Conservation (phyloP, 148 eudicot species). For the Selenicereus undatus region DNA sequence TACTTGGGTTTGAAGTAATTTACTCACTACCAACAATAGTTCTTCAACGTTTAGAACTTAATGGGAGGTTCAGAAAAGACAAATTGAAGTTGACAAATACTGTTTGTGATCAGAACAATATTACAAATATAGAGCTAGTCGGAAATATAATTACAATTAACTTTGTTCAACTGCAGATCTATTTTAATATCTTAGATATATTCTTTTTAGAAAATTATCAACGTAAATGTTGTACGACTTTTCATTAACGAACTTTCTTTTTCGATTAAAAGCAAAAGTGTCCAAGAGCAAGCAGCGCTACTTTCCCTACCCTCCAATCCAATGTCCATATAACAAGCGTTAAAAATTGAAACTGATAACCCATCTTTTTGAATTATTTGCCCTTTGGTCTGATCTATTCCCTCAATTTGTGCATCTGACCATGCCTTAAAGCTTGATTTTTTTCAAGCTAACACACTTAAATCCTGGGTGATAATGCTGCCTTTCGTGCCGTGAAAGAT, state of each 20-base stretch:
- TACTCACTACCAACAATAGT: neutral
- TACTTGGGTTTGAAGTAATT: neutral
- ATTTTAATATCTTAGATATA: no score
- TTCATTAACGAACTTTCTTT: no score
- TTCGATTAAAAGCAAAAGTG: neutral
- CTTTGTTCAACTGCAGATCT: no score
- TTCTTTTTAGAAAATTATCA: no score
- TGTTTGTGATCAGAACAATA: no score
- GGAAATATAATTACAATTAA: no score
- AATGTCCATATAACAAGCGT: neutral
- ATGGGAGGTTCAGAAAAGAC: no score
- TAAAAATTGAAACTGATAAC: constrained; percentile 1
- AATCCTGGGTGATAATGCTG: neutral
- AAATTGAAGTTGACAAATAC: no score
- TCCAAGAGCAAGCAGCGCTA: neutral
- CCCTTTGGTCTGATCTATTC: neutral
- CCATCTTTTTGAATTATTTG: constrained; percentile 12
- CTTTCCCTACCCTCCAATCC: neutral
- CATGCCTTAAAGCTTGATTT: constrained; percentile 17
- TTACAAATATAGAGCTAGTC: no score
- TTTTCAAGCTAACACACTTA: neutral
- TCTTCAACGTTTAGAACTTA: no score
- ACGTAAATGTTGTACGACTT: no score
- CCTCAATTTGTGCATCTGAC: constrained; percentile 22
- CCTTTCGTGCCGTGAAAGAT: neutral